These are phyloP conservation scores for Annona squamosa DNA, from an alignment of 164 flowering plant genomes.

Conservation along the genomic window DNA sequence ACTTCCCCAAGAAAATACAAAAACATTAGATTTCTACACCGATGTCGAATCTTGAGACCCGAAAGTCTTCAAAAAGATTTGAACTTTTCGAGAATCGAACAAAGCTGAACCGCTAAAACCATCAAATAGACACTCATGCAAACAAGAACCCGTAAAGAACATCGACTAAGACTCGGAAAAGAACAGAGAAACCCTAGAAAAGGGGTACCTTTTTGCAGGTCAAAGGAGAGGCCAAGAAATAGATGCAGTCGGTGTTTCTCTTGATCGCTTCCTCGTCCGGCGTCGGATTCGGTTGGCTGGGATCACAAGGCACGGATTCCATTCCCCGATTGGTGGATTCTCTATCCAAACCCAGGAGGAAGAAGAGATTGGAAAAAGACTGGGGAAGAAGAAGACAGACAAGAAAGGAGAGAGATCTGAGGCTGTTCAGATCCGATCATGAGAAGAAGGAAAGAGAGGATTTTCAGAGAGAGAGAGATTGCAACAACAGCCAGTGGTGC, in stretches of 20 bases:
- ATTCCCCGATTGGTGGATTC: conserved; percentile 3
- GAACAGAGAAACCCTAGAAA: not conserved
- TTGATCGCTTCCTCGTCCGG: conserved; percentile 63
- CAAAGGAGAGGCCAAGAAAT: conserved; percentile 87
- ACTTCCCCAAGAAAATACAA: not conserved
- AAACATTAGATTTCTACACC: not conserved
- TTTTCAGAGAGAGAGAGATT: not conserved
- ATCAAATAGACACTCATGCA: not conserved
- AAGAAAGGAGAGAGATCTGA: not conserved
- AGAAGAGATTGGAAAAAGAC: not conserved
- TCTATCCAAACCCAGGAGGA: not conserved
- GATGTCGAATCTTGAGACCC: not conserved
- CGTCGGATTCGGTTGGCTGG: conserved; percentile 14
- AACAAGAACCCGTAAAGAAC: no score
- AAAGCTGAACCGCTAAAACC: not conserved
- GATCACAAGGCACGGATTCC: conserved; percentile 16
- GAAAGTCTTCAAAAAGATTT: not conserved
- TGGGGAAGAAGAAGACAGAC: not conserved
- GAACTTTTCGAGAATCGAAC: not conserved
- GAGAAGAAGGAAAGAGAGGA: not conserved
- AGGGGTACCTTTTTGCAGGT: conserved; percentile 73
- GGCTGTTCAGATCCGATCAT: not conserved
- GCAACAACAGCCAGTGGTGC: not conserved
- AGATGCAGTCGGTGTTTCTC: conserved; percentile 81
- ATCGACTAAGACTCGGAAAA: not conserved